Percentiles rank a stretch among this genome's conserved stretches.
These are phyloP conservation scores for Globisporangium mamillatum DNA, from an alignment of 352 stramenopile species.

Conservation along the genomic window DNA sequence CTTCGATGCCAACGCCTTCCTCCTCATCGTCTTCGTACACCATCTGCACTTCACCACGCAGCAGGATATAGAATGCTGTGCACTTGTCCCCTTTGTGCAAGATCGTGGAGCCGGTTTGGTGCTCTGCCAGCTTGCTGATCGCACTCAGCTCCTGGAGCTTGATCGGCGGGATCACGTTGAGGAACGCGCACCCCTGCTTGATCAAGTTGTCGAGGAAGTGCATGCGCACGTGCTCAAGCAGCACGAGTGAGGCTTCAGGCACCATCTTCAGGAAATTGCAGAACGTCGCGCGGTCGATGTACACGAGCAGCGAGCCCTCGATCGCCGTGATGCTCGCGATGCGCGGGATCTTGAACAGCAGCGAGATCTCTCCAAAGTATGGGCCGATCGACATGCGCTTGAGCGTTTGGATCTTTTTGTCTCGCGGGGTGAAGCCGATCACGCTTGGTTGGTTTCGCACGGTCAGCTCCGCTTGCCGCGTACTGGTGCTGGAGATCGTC, in stretches of 20 bases:
- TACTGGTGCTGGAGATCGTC: conserved; percentile 3
- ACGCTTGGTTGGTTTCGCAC: background rate
- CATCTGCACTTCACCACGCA: conserved; percentile 40
- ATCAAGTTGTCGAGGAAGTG: conserved; percentile 61
- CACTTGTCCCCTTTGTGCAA: conserved; percentile 26
- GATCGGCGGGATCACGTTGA: conserved; percentile 50
- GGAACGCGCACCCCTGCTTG: conserved; percentile 51
- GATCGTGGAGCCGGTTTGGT: conserved; percentile 26
- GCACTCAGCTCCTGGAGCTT: conserved; percentile 58
- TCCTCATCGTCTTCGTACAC: conserved; percentile 22
- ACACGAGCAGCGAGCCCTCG: conserved; percentile 61
- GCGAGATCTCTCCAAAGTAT: conserved; percentile 76
- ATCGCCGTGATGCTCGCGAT: conserved; percentile 63
- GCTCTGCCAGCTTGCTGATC: conserved; percentile 51
- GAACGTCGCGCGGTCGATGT: conserved; percentile 63
- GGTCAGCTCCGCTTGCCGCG: background rate
- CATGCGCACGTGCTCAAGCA: conserved; percentile 63
- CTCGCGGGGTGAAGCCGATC: conserved; percentile 12
- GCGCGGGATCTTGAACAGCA: conserved; percentile 67
- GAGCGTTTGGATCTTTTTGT: conserved; percentile 45
- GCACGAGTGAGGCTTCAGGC: conserved; percentile 39
- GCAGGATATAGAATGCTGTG: conserved; percentile 44
- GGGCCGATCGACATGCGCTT: conserved; percentile 50
- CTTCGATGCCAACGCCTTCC: background rate
- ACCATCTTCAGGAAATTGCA: conserved; percentile 74